Evolutionary conservation across 768 basidiomycete species (phyloP).

Genomic region (Russula compacta): DNA sequence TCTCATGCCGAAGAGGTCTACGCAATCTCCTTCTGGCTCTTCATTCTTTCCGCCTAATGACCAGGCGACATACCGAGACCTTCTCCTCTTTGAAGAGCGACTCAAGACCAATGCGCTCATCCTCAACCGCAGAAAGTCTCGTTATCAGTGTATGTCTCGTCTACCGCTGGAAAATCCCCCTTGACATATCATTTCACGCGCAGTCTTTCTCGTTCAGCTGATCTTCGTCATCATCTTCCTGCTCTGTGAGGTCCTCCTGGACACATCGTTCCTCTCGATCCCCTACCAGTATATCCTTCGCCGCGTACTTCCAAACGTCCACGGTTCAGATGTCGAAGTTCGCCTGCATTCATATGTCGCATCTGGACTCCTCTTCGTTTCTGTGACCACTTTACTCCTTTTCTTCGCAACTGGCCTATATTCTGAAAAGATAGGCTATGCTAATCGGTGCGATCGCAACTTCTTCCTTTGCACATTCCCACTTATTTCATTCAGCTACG

Average conservation of each 20-base stretch:
- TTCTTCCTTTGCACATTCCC: background rate
- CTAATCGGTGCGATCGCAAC: constrained; percentile 71
- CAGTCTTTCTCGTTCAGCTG: constrained; percentile 72
- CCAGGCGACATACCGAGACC: constrained; percentile 72
- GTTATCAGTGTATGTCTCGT: constrained; percentile 63
- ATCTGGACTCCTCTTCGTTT: constrained; percentile 75
- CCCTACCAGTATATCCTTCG: constrained; percentile 49
- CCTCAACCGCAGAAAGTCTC: constrained; percentile 66
- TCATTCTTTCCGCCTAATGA: constrained; percentile 62
- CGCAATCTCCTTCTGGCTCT: constrained; percentile 25
- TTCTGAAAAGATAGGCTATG: constrained; percentile 90
- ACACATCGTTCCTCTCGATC: constrained; percentile 56
- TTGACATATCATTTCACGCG: background rate
- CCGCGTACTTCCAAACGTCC: constrained; percentile 43
- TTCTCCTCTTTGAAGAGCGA: constrained; percentile 92
- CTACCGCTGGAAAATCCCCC: background rate
- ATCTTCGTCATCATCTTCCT: constrained; percentile 61
- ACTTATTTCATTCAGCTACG: constrained; percentile 53
- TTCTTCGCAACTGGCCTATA: constrained; percentile 98
- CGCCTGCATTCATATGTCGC: constrained; percentile 65
- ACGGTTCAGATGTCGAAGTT: constrained; percentile 33
- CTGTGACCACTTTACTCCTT: constrained; percentile 80
- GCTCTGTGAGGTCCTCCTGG: constrained; percentile 64
- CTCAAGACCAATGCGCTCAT: constrained; percentile 87
- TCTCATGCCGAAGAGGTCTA: constrained; percentile 26